phyloP scores from a whole-genome alignment of 352 stramenopile species.

The Globisporangium splendens region DNA sequence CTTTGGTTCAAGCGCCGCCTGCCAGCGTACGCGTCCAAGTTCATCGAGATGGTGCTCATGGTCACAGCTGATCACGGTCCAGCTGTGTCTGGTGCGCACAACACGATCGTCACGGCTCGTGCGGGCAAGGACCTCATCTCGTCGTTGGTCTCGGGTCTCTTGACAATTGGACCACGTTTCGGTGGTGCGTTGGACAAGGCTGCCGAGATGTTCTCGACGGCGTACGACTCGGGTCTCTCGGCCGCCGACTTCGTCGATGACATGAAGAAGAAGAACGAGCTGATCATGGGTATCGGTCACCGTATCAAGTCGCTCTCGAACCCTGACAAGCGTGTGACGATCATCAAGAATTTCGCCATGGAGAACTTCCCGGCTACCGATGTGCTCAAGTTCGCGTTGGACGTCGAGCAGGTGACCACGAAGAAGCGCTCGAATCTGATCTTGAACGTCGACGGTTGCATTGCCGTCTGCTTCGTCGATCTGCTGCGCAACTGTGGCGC shows the following conservation, averaged over 20 bases:
- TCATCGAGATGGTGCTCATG: constrained; percentile 98
- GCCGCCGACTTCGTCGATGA: constrained; percentile 91
- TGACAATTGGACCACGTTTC: constrained; percentile 96
- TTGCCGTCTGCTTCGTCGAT: constrained; percentile 97
- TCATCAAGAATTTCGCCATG: constrained; percentile 95
- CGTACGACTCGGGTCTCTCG: constrained; percentile 86
- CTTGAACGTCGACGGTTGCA: constrained; percentile 96
- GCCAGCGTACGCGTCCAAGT: constrained; percentile 90
- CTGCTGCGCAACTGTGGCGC: constrained; percentile 90
- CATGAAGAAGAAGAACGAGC: constrained; percentile 93
- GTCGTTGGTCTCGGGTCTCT: constrained; percentile 92
- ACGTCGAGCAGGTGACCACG: constrained; percentile 95
- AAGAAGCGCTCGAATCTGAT: constrained; percentile 98
- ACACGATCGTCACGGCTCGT: constrained; percentile 94
- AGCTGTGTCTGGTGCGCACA: constrained; percentile 95
- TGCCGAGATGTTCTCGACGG: constrained; percentile 90
- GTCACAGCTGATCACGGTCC: constrained; percentile 96
- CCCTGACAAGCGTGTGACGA: constrained; percentile 95
- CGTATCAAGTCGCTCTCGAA: constrained; percentile 95
- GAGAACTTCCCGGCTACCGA: constrained; percentile 93
- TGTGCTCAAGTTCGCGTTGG: constrained; percentile 94
- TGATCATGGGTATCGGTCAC: constrained; percentile 98
- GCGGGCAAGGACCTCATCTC: constrained; percentile 97
- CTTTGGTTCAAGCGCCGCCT: constrained; percentile 95
- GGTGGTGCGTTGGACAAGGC: constrained; percentile 94